Conservation (phyloP, 768 basidiomycete species). For the Megacollybia marginata region DNA sequence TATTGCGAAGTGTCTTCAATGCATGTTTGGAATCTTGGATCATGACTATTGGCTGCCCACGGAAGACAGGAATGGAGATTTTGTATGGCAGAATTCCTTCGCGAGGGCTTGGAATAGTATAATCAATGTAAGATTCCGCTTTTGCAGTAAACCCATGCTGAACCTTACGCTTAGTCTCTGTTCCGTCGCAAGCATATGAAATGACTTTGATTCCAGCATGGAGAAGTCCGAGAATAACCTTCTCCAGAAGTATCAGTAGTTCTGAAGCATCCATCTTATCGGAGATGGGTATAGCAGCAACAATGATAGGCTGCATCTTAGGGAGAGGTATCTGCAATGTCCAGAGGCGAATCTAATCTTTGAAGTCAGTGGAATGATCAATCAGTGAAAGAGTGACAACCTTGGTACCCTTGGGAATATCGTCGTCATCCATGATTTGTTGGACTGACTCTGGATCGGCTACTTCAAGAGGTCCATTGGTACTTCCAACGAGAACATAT, state of each 20-base stretch:
- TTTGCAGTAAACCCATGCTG: conserved; percentile 13
- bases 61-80: no score
- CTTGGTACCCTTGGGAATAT: conserved; percentile 10
- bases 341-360: conserved; percentile 26
- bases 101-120: no score
- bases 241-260: conserved; percentile 6
- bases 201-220: no score
- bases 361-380: background rate
- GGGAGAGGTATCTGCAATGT: conserved; percentile 21
- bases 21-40: conserved; percentile 27
- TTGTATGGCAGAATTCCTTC: no score
- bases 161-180: conserved; percentile 21
- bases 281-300: conserved; percentile 24
- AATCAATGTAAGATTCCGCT: no score
- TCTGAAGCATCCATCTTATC: conserved; percentile 9
- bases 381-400: conserved; percentile 2
- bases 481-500: conserved; percentile 18
- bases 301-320: conserved; percentile 24
- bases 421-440: conserved; percentile 5
- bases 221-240: no score
- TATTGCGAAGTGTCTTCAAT: conserved; percentile 23
- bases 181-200: conserved; percentile 29
- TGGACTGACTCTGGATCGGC: conserved; percentile 12
- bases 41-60: conserved; percentile 15
- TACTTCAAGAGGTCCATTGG: conserved; percentile 14